A percentile compares a stretch with the other conserved stretches of the same genome.
Evolutionary conservation across 1,139 yeast species (phyloP).

Genomic region (Geotrichum restrictum): DNA sequence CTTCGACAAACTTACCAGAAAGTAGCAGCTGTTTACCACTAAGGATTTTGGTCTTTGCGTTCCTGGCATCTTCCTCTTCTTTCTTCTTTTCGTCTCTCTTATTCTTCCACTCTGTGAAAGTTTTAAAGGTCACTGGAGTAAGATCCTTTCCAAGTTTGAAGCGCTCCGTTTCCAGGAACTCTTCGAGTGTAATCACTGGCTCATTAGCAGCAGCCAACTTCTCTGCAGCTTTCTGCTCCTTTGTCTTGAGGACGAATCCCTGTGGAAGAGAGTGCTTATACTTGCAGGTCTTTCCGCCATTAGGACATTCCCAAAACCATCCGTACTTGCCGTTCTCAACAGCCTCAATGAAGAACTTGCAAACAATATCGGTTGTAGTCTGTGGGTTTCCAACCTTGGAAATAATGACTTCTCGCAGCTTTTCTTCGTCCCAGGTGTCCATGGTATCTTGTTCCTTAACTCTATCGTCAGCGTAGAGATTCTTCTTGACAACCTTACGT

Average conservation of each 20-base stretch:
- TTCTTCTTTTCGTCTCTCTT: slow-evolving; percentile 60
- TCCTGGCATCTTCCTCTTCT: slow-evolving; percentile 51
- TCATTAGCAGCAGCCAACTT: slow-evolving; percentile 78
- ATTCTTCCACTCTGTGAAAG: slow-evolving; percentile 82
- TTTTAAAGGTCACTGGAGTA: slow-evolving; percentile 82
- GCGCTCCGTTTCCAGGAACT: slow-evolving; percentile 91
- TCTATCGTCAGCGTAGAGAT: slow-evolving; percentile 87
- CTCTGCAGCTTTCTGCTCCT: slow-evolving; percentile 89
- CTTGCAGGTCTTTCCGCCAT: slow-evolving; percentile 88
- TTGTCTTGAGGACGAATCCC: slow-evolving; percentile 93
- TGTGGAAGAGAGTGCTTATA: slow-evolving; percentile 96
- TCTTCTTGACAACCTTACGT: slow-evolving; percentile 84
- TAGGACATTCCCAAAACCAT: slow-evolving; percentile 99
- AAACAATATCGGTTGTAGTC: slow-evolving; percentile 91
- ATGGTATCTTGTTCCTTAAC: slow-evolving; percentile 76
- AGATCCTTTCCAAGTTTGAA: slow-evolving; percentile 71
- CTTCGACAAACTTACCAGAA: slow-evolving; percentile 54
- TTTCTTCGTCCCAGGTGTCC: slow-evolving; percentile 97
- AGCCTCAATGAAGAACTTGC: slow-evolving; percentile 92
- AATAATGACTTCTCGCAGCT: slow-evolving; percentile 75
- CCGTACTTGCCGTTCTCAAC: slow-evolving; percentile 97
- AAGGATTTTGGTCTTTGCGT: slow-evolving; percentile 42
- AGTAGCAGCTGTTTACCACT: slow-evolving; percentile 81
- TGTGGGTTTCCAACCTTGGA: slow-evolving; percentile 93
- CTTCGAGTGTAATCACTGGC: slow-evolving; percentile 91